phyloP scores from a whole-genome alignment of 1,139 yeast genomes.

The Hyphopichia wangnamkhiaoensis region DNA sequence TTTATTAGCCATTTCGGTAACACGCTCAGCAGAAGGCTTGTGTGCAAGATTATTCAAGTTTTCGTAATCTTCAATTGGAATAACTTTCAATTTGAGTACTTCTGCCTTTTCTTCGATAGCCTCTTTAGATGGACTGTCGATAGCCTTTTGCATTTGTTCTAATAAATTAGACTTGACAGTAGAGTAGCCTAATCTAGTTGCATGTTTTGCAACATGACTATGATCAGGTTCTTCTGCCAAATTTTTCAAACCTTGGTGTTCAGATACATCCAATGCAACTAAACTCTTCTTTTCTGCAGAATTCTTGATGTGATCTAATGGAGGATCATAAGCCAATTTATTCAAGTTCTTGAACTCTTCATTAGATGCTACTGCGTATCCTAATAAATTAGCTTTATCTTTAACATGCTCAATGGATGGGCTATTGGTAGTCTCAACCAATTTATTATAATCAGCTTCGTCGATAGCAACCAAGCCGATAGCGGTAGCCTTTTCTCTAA shows the following conservation, averaged over 20 bases:
- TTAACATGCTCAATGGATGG: conserved; percentile 14
- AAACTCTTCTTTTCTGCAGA: conserved; percentile 14
- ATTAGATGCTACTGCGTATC: conserved; percentile 12
- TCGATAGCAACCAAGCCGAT: conserved; percentile 25
- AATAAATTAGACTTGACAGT: conserved; percentile 14
- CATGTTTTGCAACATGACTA: conserved; percentile 21
- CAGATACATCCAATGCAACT: conserved; percentile 1
- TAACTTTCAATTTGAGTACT: conserved; percentile 7
- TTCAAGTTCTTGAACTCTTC: conserved; percentile 14
- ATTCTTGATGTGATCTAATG: conserved; percentile 13
- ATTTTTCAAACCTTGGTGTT: conserved; percentile 12
- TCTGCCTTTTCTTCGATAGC: conserved; percentile 18
- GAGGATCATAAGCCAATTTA: conserved; percentile 14
- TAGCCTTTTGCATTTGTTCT: conserved; percentile 15
- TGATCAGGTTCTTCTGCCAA: conserved; percentile 24
- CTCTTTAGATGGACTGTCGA: conserved; percentile 22
- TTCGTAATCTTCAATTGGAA: conserved; percentile 7
- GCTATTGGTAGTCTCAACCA: conserved; percentile 13
- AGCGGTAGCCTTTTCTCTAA: conserved; percentile 19
- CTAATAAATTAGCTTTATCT: conserved; percentile 13
- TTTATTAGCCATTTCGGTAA: conserved; percentile 12
- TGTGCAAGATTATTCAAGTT: conserved; percentile 7
- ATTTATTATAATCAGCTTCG: conserved; percentile 14
- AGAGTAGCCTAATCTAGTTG: conserved; percentile 12
- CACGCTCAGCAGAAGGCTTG: conserved; percentile 14